phyloP scores from a whole-genome alignment of 805 yeast species.

The Candida gorgasii region DNA sequence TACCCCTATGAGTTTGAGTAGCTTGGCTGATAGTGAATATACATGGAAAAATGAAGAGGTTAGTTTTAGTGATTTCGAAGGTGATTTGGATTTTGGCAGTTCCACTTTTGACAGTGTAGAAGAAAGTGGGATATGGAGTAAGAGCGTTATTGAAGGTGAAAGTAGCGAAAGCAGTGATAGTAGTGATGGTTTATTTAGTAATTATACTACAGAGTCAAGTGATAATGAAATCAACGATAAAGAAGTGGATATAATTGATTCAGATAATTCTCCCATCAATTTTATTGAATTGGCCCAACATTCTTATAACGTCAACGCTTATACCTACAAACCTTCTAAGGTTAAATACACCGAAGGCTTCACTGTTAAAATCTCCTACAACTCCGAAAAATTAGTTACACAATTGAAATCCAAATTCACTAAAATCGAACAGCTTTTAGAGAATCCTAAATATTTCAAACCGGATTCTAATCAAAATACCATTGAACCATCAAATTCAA shows the following conservation, averaged over 20 bases:
- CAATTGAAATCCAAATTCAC: conserved; percentile 1
- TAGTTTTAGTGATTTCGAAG: conserved; percentile 2
- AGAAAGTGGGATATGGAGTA: no score
- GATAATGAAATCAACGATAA: not conserved
- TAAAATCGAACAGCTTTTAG: conserved; percentile 4
- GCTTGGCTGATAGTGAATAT: not conserved
- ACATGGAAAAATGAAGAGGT: conserved; percentile 2
- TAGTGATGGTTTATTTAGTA: no score
- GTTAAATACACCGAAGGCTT: not conserved
- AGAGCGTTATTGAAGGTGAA: not conserved
- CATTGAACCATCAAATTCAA: not conserved
- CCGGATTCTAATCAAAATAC: not conserved
- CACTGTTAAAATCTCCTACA: conserved; percentile 5
- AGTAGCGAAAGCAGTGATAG: not conserved
- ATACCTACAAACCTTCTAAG: not conserved
- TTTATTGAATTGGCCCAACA: not conserved
- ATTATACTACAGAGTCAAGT: no score
- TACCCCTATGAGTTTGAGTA: not conserved
- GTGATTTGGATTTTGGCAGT: not conserved
- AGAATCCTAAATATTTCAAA: conserved; percentile 2
- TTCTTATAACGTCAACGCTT: not conserved
- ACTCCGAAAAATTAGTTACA: not conserved
- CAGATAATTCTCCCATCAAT: not conserved
- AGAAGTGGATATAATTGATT: not conserved
- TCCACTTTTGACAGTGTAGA: not conserved